Percentiles rank a stretch among this genome's conserved stretches.
These are phyloP conservation scores for Neofusicoccum sp. DNA, from an alignment of 2,329 filamentous ascomycete species.

Conservation along the genomic window DNA sequence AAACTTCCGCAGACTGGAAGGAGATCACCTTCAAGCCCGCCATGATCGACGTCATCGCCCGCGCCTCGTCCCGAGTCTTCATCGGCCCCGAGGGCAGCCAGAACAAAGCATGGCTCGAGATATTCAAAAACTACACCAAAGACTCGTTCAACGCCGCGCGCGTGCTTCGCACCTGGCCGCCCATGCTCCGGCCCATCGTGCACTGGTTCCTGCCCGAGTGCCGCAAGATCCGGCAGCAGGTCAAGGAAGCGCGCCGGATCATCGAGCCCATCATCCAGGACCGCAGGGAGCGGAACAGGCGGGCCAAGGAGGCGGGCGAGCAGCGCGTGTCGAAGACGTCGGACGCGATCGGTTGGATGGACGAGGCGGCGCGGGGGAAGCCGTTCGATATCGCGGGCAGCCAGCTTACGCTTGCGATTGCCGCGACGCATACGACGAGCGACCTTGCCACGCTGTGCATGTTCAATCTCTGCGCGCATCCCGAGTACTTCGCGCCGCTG, in stretches of 20 bases:
- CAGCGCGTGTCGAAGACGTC: not conserved
- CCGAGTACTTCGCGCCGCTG: conserved; percentile 21
- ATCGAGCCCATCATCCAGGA: not conserved
- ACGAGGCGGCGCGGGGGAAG: not conserved
- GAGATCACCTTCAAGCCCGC: not conserved
- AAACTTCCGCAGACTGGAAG: conserved; percentile 17
- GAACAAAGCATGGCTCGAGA: not conserved
- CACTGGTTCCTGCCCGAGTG: not conserved
- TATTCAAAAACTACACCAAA: conserved; percentile 31
- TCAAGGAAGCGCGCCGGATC: not conserved
- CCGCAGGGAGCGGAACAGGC: not conserved
- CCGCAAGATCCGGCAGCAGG: not conserved
- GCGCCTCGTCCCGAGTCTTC: conserved; percentile 55
- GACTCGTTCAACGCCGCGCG: conserved; percentile 33
- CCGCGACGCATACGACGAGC: conserved; percentile 20
- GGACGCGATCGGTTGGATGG: not conserved
- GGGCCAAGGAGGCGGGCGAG: not conserved
- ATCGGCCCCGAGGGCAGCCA: conserved; percentile 45
- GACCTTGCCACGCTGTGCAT: not conserved
- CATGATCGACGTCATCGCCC: conserved; percentile 51
- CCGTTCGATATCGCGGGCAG: not conserved
- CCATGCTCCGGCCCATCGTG: conserved; percentile 29
- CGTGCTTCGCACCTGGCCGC: conserved; percentile 34
- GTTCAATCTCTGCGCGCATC: conserved; percentile 20
- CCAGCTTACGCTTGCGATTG: conserved; percentile 7